Conservation (phyloP, 129 eudicot genomes). For the Flaveria sonorensis region DNA sequence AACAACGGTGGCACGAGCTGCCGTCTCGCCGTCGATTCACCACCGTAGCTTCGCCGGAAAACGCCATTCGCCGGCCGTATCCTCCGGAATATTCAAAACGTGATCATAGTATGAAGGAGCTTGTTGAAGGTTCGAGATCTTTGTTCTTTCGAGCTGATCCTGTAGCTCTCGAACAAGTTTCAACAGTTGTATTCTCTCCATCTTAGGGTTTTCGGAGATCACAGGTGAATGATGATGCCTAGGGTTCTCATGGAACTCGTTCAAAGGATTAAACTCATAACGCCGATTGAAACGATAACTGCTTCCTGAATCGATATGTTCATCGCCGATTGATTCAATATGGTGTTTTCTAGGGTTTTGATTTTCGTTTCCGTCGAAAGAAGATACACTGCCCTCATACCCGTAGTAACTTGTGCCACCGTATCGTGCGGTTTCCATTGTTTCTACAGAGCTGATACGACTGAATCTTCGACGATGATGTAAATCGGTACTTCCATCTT, state of each 20-base stretch:
- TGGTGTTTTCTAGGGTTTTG: constrained; percentile 39
- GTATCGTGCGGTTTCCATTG: constrained; percentile 34
- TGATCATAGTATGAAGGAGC: constrained; percentile 26
- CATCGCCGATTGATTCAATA: constrained; percentile 27
- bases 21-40: constrained; percentile 43
- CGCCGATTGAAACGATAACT: constrained; percentile 35
- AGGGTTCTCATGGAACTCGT: constrained; percentile 30
- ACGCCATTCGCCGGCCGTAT: constrained; percentile 47
- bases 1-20: constrained; percentile 50
- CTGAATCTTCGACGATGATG: constrained; percentile 30
- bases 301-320: constrained; percentile 25
- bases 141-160: constrained; percentile 62
- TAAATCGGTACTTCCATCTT: constrained; percentile 31
- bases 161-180: constrained; percentile 67
- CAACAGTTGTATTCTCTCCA: constrained; percentile 54
- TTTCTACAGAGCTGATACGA: constrained; percentile 45
- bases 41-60: constrained; percentile 59
- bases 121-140: constrained; percentile 29
- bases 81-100: background rate
- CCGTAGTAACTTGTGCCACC: constrained; percentile 42
- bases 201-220: constrained; percentile 37
- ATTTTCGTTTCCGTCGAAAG: constrained; percentile 62
- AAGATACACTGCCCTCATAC: constrained; percentile 69
- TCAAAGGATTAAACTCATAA: constrained; percentile 29
- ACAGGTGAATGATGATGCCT: constrained; percentile 33